These are phyloP conservation scores for maize (Zea mays) DNA, from an alignment of 176 grass and related monocot genomes.

Conservation along the genomic window DNA sequence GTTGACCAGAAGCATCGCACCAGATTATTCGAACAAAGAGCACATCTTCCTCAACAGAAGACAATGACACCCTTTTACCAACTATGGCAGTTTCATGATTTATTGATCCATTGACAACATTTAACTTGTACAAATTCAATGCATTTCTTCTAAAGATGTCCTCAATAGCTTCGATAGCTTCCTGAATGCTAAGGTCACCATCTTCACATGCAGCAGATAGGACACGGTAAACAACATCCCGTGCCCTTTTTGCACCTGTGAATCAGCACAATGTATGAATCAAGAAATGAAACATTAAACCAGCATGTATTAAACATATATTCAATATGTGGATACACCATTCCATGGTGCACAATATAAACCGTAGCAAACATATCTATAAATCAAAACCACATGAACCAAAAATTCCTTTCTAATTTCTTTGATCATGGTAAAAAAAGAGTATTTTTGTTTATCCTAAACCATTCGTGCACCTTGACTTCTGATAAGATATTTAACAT, in stretches of 20 bases:
- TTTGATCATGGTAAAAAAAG: conserved; percentile 35
- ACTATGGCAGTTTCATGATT: conserved; percentile 33
- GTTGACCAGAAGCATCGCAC: conserved; percentile 86
- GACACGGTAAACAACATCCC: conserved; percentile 75
- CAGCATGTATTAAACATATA: not conserved
- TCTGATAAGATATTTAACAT: conserved; percentile 20
- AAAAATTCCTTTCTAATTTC: conserved; percentile 1
- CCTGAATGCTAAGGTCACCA: conserved; percentile 81
- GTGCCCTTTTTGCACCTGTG: conserved; percentile 76
- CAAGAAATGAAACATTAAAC: conserved; percentile 21
- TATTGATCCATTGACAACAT: conserved; percentile 47
- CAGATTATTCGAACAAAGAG: conserved; percentile 88
- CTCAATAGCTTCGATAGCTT: conserved; percentile 76
- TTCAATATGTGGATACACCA: not conserved
- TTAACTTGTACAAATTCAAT: conserved; percentile 76
- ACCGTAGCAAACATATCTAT: not conserved
- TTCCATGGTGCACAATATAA: not conserved
- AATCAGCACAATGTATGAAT: conserved; percentile 28
- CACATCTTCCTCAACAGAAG: conserved; percentile 48
- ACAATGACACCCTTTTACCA: conserved; percentile 33
- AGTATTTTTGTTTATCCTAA: not conserved
- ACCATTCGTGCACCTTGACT: not conserved
- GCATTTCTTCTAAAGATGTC: conserved; percentile 90
- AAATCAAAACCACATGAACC: not conserved
- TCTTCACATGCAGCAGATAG: conserved; percentile 76